Percentiles rank a stretch among this genome's conserved stretches.
Conservation (phyloP, 768 basidiomycete species). For the Naganishia randhawae region DNA sequence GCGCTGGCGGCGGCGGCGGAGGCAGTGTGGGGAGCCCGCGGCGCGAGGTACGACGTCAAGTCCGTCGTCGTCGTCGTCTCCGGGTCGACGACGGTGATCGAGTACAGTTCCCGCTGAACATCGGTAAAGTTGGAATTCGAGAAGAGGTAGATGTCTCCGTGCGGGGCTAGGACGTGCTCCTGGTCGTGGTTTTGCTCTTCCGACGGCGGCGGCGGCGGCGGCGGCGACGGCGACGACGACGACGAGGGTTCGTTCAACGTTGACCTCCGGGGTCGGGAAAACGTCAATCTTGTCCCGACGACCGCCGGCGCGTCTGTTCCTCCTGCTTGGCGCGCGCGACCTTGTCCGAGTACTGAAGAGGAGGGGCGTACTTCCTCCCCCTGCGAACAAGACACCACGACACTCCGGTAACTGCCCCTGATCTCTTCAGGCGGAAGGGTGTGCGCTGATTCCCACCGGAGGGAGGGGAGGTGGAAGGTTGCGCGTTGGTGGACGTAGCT, state of each 20-base stretch:
- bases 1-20: slow-evolving; percentile 45
- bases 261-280: slow-evolving; percentile 53
- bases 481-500: slow-evolving; percentile 17
- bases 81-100: background rate
- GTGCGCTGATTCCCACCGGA: background rate
- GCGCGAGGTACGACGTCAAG: background rate
- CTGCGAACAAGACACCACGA: slow-evolving; percentile 68
- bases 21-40: slow-evolving; percentile 30
- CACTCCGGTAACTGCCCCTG: slow-evolving; percentile 91
- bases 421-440: slow-evolving; percentile 61
- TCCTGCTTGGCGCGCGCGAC: too few relatives aligned
- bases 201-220: background rate
- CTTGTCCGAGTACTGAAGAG: too few relatives aligned
- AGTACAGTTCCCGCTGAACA: slow-evolving; percentile 86
- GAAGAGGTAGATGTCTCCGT: slow-evolving; percentile 75
- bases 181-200: slow-evolving; percentile 59
- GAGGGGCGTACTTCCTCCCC: slow-evolving; percentile 69
- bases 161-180: slow-evolving; percentile 48
- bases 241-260: too few relatives aligned
- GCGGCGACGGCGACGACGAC: background rate
- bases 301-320: background rate
- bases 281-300: background rate
- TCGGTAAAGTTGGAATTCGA: slow-evolving; percentile 87
- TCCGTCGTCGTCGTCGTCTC: background rate
- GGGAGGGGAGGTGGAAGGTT: slow-evolving; percentile 37